phyloP scores from a whole-genome alignment of 2,329 filamentous ascomycete genomes.

The Claviceps fusiformis region DNA sequence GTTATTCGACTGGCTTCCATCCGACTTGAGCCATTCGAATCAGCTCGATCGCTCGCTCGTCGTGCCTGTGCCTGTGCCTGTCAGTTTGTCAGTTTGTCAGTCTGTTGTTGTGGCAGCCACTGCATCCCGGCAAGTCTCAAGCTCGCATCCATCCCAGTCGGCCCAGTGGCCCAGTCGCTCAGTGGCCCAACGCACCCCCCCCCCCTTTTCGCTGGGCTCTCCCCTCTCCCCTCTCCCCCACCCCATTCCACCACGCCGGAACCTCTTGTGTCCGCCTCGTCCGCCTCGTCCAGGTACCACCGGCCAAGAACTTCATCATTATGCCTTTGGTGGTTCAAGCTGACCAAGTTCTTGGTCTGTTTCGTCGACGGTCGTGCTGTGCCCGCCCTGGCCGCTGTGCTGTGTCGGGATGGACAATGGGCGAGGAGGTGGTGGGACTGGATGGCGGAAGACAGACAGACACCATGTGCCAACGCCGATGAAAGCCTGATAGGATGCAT shows the following conservation, averaged over 20 bases:
- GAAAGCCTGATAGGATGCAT: neutral
- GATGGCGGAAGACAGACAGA: neutral
- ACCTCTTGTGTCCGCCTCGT: neutral
- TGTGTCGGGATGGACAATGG: neutral
- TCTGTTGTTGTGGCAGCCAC: conserved; percentile 1
- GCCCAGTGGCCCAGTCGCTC: neutral
- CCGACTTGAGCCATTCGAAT: neutral
- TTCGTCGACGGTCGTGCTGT: neutral
- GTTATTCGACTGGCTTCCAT: neutral
- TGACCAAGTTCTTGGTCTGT: neutral
- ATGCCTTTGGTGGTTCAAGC: neutral
- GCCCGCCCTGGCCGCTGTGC: neutral
- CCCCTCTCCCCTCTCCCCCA: neutral
- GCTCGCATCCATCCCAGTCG: neutral
- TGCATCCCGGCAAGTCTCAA: neutral
- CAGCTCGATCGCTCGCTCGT: too few species aligned
- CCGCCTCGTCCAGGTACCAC: neutral
- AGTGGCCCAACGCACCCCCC: neutral
- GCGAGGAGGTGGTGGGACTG: neutral
- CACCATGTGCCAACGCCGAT: conserved; percentile 1
- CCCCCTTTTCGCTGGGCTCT: neutral
- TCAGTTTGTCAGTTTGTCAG: too few species aligned
- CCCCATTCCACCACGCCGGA: neutral
- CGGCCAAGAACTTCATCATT: neutral
- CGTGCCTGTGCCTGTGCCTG: too few species aligned